Conservation (phyloP, 257 asterid species). For the Fraxinus anomala region DNA sequence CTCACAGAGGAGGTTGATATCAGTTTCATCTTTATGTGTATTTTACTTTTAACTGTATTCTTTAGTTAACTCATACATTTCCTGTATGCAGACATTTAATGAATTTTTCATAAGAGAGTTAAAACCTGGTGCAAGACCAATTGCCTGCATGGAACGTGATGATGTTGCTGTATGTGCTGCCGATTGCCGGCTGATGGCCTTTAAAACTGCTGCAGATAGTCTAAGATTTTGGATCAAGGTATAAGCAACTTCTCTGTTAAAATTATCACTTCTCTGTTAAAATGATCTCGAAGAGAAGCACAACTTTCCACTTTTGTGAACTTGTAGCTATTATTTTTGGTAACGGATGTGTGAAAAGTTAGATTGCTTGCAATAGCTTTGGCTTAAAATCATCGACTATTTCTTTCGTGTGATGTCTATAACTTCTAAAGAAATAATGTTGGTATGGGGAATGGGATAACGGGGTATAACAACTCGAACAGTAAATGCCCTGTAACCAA, state of each 20-base stretch:
- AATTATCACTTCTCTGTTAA: slow-evolving; percentile 24
- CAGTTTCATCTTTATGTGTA: background rate
- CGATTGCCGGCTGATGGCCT: slow-evolving; percentile 91
- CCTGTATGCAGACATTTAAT: slow-evolving; percentile 76
- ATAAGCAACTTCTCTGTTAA: slow-evolving; percentile 28
- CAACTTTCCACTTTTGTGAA: background rate
- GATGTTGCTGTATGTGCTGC: slow-evolving; percentile 89
- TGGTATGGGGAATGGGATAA: background rate
- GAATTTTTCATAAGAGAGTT: slow-evolving; percentile 89
- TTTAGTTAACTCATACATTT: slow-evolving; percentile 17
- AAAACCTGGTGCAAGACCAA: slow-evolving; percentile 77
- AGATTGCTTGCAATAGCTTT: background rate
- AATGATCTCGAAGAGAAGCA: background rate
- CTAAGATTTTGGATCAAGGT: slow-evolving; percentile 97
- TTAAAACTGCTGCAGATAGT: slow-evolving; percentile 62
- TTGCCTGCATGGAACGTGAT: slow-evolving; percentile 57
- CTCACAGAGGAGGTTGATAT: background rate
- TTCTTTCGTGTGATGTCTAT: background rate
- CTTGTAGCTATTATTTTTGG: background rate
- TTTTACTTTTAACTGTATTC: background rate
- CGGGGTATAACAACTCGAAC: background rate
- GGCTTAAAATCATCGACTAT: background rate
- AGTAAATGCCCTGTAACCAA: background rate
- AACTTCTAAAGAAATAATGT: background rate
- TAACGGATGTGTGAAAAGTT: background rate